phyloP scores from a whole-genome alignment of 2,329 filamentous ascomycete species.

The Claviceps digitariae region DNA sequence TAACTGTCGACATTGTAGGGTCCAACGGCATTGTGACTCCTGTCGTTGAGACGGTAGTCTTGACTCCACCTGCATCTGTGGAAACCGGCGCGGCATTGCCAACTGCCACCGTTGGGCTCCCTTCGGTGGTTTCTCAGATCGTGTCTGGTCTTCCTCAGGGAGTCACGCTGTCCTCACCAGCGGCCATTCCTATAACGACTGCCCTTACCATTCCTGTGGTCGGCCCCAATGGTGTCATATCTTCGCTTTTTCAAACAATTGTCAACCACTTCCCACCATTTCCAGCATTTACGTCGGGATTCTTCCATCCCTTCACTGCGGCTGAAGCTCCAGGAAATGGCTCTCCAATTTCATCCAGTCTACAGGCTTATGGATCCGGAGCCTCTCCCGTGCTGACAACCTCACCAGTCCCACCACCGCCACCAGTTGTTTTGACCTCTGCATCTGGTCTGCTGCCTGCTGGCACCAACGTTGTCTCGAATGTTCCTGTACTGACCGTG shows the following conservation, averaged over 20 bases:
- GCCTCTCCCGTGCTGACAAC: neutral
- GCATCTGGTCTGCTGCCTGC: slow-evolving; percentile 9
- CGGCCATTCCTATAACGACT: slow-evolving; percentile 12
- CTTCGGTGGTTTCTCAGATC: slow-evolving; percentile 10
- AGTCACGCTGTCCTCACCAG: slow-evolving; percentile 5
- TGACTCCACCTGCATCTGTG: slow-evolving; percentile 7
- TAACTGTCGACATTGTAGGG: slow-evolving; percentile 19
- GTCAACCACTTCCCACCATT: slow-evolving; percentile 14
- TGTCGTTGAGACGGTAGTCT: slow-evolving; percentile 14
- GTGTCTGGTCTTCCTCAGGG: slow-evolving; percentile 11
- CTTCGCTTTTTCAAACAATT: slow-evolving; percentile 19
- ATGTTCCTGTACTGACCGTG: slow-evolving; percentile 13
- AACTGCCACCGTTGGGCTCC: slow-evolving; percentile 8
- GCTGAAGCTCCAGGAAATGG: slow-evolving; percentile 4
- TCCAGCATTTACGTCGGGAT: slow-evolving; percentile 8
- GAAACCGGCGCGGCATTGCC: slow-evolving; percentile 6
- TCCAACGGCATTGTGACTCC: slow-evolving; percentile 19
- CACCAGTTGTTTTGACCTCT: slow-evolving; percentile 10
- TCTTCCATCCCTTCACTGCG: slow-evolving; percentile 7
- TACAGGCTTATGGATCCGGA: slow-evolving; percentile 15
- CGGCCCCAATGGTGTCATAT: slow-evolving; percentile 18
- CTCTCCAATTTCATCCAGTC: slow-evolving; percentile 9
- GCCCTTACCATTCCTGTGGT: slow-evolving; percentile 18
- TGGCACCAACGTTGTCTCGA: slow-evolving; percentile 13
- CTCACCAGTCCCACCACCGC: slow-evolving; percentile 4